phyloP scores from a whole-genome alignment of 2,329 filamentous ascomycete genomes.

The Claviceps pusilla region DNA sequence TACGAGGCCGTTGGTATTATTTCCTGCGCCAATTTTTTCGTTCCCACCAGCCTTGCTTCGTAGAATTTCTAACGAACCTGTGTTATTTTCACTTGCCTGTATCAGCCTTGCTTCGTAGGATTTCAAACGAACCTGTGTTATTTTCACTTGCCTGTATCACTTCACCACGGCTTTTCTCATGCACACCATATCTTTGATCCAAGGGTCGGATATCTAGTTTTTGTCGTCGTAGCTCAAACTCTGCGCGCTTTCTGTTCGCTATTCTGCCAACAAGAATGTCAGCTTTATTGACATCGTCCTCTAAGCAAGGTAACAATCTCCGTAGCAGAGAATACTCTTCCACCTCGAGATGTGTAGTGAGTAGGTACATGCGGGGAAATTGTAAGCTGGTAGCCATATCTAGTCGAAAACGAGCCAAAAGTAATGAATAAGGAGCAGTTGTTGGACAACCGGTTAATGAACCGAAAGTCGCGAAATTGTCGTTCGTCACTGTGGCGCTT shows the following conservation, averaged over 20 bases:
- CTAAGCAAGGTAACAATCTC: constrained; percentile 48
- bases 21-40: background rate
- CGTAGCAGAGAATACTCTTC: constrained; percentile 51
- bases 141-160: background rate
- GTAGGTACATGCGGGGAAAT: constrained; percentile 55
- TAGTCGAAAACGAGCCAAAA: background rate
- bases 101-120: background rate
- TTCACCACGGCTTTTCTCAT: background rate
- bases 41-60: background rate
- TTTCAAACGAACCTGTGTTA: background rate
- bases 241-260: constrained; percentile 51
- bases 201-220: constrained; percentile 41
- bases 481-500: no score
- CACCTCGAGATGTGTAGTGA: constrained; percentile 52
- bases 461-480: no score
- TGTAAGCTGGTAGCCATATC: constrained; percentile 12
- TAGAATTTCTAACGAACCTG: background rate
- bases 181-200: background rate
- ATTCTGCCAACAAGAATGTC: constrained; percentile 62
- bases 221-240: constrained; percentile 59
- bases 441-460: background rate
- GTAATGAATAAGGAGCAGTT: background rate
- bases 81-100: background rate
- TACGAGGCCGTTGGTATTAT: constrained; percentile 12
- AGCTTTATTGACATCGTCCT: constrained; percentile 58